phyloP scores from a whole-genome alignment of 768 basidiomycete species.

The Tephrocybe sp. region DNA sequence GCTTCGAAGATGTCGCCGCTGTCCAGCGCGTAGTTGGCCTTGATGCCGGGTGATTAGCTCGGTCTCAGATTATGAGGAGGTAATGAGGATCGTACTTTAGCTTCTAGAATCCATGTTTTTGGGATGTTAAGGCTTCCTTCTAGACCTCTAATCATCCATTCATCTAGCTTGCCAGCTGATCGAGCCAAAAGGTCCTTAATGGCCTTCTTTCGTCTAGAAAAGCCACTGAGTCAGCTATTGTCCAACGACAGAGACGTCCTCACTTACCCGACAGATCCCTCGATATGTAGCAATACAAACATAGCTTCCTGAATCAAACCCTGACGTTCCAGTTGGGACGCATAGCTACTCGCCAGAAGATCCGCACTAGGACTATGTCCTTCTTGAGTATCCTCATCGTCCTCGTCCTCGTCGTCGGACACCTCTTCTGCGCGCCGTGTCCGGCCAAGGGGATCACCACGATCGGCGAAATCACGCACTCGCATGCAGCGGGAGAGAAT shows the following conservation, averaged over 20 bases:
- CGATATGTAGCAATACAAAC: slow-evolving; percentile 88
- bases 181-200: slow-evolving; percentile 79
- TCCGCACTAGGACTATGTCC: slow-evolving; percentile 72
- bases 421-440: slow-evolving; percentile 21
- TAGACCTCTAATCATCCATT: slow-evolving; percentile 70
- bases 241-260: slow-evolving; percentile 19
- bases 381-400: slow-evolving; percentile 47
- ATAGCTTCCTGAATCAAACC: slow-evolving; percentile 83
- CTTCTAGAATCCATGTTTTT: slow-evolving; percentile 83
- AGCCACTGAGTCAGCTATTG: slow-evolving; percentile 2
- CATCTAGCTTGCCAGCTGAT: slow-evolving; percentile 61
- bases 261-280: slow-evolving; percentile 73
- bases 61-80: not conserved
- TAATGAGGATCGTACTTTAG: slow-evolving; percentile 53
- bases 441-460: slow-evolving; percentile 45
- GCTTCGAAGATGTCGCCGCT: slow-evolving; percentile 65
- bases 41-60: not conserved
- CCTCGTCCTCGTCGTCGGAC: slow-evolving; percentile 31
- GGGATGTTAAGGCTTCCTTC: slow-evolving; percentile 81
- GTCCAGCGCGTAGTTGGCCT: slow-evolving; percentile 69
- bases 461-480: slow-evolving; percentile 85
- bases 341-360: slow-evolving; percentile 78
- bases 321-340: slow-evolving; percentile 77
- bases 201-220: slow-evolving; percentile 70
- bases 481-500: slow-evolving; percentile 81